Percentiles rank a stretch among this genome's conserved stretches.
phyloP scores from a whole-genome alignment of 768 basidiomycete species.

The Lactarius indigo region DNA sequence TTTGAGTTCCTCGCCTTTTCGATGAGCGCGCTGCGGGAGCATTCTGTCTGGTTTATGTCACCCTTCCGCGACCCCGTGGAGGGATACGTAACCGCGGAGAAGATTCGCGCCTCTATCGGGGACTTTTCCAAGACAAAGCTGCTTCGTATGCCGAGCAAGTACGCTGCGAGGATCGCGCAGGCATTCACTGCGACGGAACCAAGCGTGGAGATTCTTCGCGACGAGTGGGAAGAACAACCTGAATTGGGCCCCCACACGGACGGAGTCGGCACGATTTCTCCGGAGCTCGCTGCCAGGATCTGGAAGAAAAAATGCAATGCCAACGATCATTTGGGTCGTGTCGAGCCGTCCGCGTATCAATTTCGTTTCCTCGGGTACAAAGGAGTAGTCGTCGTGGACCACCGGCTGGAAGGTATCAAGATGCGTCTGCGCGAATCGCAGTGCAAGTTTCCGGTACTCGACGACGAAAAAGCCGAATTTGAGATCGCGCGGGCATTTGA shows the following conservation, averaged over 20 bases:
- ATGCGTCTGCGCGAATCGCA: constrained; percentile 74
- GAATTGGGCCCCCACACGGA: constrained; percentile 71
- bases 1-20: constrained; percentile 87
- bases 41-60: constrained; percentile 79
- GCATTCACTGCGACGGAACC: constrained; percentile 82
- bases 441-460: constrained; percentile 63
- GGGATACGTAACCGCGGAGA: constrained; percentile 48
- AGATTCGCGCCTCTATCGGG: constrained; percentile 62
- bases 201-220: constrained; percentile 51
- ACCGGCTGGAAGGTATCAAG: constrained; percentile 48
- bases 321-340: neutral
- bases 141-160: constrained; percentile 61
- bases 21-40: constrained; percentile 71
- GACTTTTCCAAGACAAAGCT: constrained; percentile 59
- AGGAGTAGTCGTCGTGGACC: constrained; percentile 73
- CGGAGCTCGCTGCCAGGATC: constrained; percentile 52
- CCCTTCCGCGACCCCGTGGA: constrained; percentile 50
- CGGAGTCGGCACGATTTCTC: constrained; percentile 77
- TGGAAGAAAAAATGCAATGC: constrained; percentile 52
- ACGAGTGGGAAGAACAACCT: constrained; percentile 60
- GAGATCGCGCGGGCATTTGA: constrained; percentile 70
- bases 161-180: constrained; percentile 78
- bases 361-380: constrained; percentile 81
- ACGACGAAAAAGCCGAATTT: constrained; percentile 48
- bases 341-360: constrained; percentile 50